A percentile compares a stretch with the other conserved stretches of the same genome.
These are phyloP conservation scores for Yamadazyma phyllophila DNA, from an alignment of 805 yeast genomes.

Conservation along the genomic window DNA sequence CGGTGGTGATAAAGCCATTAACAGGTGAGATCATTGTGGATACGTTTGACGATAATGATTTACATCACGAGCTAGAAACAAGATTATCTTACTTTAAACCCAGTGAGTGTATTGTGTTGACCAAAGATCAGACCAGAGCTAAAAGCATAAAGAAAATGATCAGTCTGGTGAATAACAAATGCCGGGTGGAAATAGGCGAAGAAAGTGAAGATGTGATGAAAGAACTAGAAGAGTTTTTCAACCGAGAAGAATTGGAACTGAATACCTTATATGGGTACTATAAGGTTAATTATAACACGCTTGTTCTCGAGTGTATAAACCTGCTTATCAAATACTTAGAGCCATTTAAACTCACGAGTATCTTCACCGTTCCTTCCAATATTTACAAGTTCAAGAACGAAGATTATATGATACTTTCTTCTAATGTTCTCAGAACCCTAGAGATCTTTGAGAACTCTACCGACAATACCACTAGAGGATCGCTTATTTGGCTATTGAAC, in stretches of 20 bases:
- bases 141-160: slow-evolving; percentile 18
- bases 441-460: slow-evolving; percentile 74
- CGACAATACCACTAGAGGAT: slow-evolving; percentile 56
- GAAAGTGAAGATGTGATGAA: slow-evolving; percentile 4
- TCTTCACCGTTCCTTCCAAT: slow-evolving; percentile 53
- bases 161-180: slow-evolving; percentile 10
- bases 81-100: slow-evolving; percentile 75
- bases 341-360: slow-evolving; percentile 60
- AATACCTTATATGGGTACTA: slow-evolving; percentile 24
- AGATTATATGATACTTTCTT: slow-evolving; percentile 56
- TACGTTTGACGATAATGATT: slow-evolving; percentile 55
- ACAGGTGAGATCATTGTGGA: slow-evolving; percentile 80
- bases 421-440: slow-evolving; percentile 64
- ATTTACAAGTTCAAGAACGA: slow-evolving; percentile 49
- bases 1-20: slow-evolving; percentile 66
- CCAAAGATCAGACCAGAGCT: slow-evolving; percentile 22
- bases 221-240: slow-evolving; percentile 2
- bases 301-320: slow-evolving; percentile 37
- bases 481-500: slow-evolving; percentile 76
- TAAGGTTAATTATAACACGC: slow-evolving; percentile 17
- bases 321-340: slow-evolving; percentile 53
- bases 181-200: slow-evolving; percentile 9
- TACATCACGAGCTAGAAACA: slow-evolving; percentile 67
- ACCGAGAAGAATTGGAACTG: slow-evolving; percentile 3
- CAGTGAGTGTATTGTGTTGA: slow-evolving; percentile 50